A percentile compares a stretch with the other conserved stretches of the same genome.
These are phyloP conservation scores for Penicillium sp. DNA, from an alignment of 2,329 filamentous ascomycete genomes.

Conservation along the genomic window DNA sequence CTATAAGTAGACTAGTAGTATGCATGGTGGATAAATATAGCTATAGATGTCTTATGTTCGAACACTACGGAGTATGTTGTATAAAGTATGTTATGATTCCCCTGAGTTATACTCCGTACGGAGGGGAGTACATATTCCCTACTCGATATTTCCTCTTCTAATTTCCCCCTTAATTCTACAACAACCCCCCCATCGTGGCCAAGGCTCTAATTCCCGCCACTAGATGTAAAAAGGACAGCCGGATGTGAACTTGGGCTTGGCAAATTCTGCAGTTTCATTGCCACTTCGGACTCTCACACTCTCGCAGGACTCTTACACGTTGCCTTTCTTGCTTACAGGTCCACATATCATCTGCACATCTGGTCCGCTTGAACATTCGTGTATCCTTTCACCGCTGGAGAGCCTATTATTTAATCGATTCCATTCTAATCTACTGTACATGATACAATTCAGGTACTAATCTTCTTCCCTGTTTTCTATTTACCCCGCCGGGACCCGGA, in stretches of 20 bases:
- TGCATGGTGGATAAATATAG: neutral
- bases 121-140: neutral
- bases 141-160: neutral
- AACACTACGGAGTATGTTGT: neutral
- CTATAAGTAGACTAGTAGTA: conserved; percentile 8
- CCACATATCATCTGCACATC: neutral
- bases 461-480: neutral
- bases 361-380: neutral
- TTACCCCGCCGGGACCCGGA: neutral
- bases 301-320: neutral
- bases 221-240: neutral
- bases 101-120: neutral
- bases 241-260: neutral
- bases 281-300: neutral
- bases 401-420: too few relatives aligned
- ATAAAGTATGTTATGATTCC: neutral
- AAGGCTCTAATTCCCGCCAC: neutral
- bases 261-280: neutral
- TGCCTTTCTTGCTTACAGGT: neutral
- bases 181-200: neutral
- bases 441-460: neutral
- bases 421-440: too few relatives aligned
- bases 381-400: neutral
- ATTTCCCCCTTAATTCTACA: neutral
- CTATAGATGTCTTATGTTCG: neutral